These are phyloP conservation scores for Abrus precatorius DNA, from an alignment of 306 rosid species.

Conservation along the genomic window DNA sequence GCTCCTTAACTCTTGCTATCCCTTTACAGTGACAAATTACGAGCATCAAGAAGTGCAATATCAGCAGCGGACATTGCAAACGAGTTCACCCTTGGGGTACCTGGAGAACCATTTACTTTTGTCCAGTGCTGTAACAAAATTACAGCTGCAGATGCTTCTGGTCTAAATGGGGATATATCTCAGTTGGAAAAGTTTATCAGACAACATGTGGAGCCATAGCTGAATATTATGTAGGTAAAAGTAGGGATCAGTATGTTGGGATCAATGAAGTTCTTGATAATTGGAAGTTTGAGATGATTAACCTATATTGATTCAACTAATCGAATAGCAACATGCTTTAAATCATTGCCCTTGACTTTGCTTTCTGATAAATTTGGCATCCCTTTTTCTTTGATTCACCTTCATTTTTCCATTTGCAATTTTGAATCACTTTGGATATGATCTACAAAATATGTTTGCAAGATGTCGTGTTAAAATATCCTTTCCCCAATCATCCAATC, in stretches of 20 bases:
- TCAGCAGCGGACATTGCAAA: constrained; percentile 75
- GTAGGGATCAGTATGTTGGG: background rate
- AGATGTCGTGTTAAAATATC: background rate
- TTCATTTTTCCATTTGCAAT: background rate
- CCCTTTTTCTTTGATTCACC: background rate
- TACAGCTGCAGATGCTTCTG: constrained; percentile 75
- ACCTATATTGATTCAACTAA: constrained; percentile 13
- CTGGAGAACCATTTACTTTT: constrained; percentile 74
- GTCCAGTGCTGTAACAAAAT: constrained; percentile 80
- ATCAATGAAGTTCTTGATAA: constrained; percentile 24
- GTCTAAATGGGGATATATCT: constrained; percentile 68
- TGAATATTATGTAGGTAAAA: constrained; percentile 28
- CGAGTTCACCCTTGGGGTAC: constrained; percentile 75
- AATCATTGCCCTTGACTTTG: background rate
- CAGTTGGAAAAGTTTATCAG: constrained; percentile 75
- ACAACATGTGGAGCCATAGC: constrained; percentile 59
- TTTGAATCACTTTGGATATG: background rate
- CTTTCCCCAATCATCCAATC: background rate
- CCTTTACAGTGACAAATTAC: constrained; percentile 70
- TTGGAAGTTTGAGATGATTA: constrained; percentile 31
- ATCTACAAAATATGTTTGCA: background rate
- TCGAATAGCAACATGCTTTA: constrained; percentile 32
- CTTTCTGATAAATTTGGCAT: constrained; percentile 5
- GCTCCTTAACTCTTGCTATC: constrained; percentile 24
- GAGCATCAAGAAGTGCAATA: constrained; percentile 77